phyloP scores from a whole-genome alignment of 2,329 filamentous ascomycete genomes.

The Magnaporthiopsis poae region DNA sequence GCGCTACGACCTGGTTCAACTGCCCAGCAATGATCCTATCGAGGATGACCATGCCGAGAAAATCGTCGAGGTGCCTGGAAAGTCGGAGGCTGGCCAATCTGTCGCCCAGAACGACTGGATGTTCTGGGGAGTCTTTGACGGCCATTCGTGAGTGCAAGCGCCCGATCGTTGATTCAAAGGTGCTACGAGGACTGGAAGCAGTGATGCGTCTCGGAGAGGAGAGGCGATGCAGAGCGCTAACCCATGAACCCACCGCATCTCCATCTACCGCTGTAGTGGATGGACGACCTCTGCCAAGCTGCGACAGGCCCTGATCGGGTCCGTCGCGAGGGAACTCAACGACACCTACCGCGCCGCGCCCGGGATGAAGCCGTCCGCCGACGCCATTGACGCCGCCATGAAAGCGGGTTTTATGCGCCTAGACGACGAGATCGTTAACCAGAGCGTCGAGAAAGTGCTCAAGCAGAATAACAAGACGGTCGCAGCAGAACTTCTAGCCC shows the following conservation, averaged over 20 bases:
- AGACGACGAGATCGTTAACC: slow-evolving; percentile 88
- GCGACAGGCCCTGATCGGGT: slow-evolving; percentile 82
- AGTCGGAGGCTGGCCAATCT: slow-evolving; percentile 30
- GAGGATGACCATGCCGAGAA: slow-evolving; percentile 98
- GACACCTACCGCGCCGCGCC: slow-evolving; percentile 70
- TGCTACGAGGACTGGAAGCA: not conserved
- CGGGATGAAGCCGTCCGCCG: slow-evolving; percentile 57
- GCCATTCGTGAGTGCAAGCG: slow-evolving; percentile 62
- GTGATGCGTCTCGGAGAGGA: slow-evolving; percentile 6
- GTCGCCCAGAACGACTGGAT: slow-evolving; percentile 77
- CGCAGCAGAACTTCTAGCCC: slow-evolving; percentile 82
- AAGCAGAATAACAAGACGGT: slow-evolving; percentile 82
- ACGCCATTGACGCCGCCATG: slow-evolving; percentile 80
- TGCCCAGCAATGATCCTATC: slow-evolving; percentile 93
- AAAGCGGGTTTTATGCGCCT: slow-evolving; percentile 82
- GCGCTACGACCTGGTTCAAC: slow-evolving; percentile 86
- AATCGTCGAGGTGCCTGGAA: slow-evolving; percentile 78
- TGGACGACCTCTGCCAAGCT: slow-evolving; percentile 98
- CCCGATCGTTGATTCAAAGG: not conserved
- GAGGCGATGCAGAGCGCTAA: slow-evolving; percentile 16
- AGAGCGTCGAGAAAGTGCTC: slow-evolving; percentile 82
- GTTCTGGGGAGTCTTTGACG: slow-evolving; percentile 99
- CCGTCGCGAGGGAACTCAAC: slow-evolving; percentile 87
- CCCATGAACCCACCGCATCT: not conserved
- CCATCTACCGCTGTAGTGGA: slow-evolving; percentile 44